Evolutionary conservation across 108 stramenopile genomes (phyloP), one percentile per base, ranked within the genome.

Genomic region (Skeletonema menzelii): DNA sequence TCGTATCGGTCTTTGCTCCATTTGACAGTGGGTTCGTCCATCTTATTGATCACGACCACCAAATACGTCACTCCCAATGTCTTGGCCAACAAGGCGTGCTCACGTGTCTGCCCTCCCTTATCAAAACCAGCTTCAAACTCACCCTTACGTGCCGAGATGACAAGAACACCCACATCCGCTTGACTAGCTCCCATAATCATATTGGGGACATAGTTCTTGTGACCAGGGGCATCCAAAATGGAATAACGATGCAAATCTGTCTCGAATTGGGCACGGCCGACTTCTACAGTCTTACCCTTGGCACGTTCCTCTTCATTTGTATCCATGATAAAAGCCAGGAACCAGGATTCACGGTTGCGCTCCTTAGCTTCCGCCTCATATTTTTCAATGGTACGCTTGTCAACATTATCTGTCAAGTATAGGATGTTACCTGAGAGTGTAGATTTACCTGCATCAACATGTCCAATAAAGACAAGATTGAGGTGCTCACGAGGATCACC

Each of bases 281-380:
- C 98, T 73, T 99, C 99, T 0, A 99, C 98, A 7, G 99, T 99
- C 82, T 97, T 99, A 34, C 99, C 99, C 85, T 99, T 99, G 56
- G 97, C 98, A 60, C 99, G 89, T 73, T 99, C 99, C 70, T 99
- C 97, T 75, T 99, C 99, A 73, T 97, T 96, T 28, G 98, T 98
- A 84, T 99, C 99, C 98, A 99, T 99, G 75, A 99, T 99, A 82
- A 97, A 99, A 0, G 99, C 99, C 66, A 99, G 67, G 84, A 99
- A 99, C 99, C 99, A 99, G 10, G 96, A 97, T 76, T 99, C 99
- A 47, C 99, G 95, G 83, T 99, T 99, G n/a, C 90, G 84, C 38
- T 97, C 94, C 87, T 99, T 99, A 32, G 99, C 99, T 80, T 99
- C 99, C 59, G 83, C 82, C 82, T 98, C 97, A 82, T 97, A 99